Conservation (phyloP, 768 basidiomycete species). For the Butyriboletus loyo region DNA sequence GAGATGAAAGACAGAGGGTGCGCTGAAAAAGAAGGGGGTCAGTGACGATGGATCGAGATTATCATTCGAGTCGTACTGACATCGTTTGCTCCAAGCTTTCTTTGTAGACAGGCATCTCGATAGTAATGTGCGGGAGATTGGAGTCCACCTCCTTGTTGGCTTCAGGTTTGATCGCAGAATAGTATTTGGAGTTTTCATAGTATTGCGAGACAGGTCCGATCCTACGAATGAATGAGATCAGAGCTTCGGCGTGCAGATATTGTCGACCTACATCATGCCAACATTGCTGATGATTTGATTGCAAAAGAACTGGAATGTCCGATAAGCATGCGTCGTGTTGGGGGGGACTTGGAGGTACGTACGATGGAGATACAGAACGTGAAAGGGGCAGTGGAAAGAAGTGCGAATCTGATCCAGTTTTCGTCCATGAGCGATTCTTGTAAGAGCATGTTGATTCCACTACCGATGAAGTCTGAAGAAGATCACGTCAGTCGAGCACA, state of each 20-base stretch:
- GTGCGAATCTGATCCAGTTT: slow-evolving; percentile 57
- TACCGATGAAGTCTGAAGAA: slow-evolving; percentile 61
- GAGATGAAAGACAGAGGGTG: slow-evolving; percentile 66
- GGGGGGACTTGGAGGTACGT: slow-evolving; percentile 24
- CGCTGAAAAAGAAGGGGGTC: slow-evolving; percentile 31
- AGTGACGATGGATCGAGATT: neutral
- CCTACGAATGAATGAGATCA: slow-evolving; percentile 32
- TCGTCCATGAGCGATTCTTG: slow-evolving; percentile 69
- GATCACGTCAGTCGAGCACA: slow-evolving; percentile 1
- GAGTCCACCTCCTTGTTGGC: slow-evolving; percentile 62
- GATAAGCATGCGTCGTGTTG: neutral
- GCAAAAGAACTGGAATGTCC: slow-evolving; percentile 59
- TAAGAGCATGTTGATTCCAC: slow-evolving; percentile 56
- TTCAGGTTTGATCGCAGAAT: slow-evolving; percentile 64
- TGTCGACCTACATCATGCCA: slow-evolving; percentile 54
- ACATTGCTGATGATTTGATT: slow-evolving; percentile 65
- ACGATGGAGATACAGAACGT: slow-evolving; percentile 76
- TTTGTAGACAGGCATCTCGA: slow-evolving; percentile 88
- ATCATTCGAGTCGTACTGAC: slow-evolving; percentile 41
- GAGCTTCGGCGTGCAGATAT: neutral
- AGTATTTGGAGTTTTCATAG: slow-evolving; percentile 81
- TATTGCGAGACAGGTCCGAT: slow-evolving; percentile 84
- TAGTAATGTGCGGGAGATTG: slow-evolving; percentile 68
- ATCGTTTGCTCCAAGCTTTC: slow-evolving; percentile 80
- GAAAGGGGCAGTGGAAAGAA: slow-evolving; percentile 65